These are phyloP conservation scores for Hymenoscyphus fructigenus DNA, from an alignment of 2,329 filamentous ascomycete species.

Conservation along the genomic window DNA sequence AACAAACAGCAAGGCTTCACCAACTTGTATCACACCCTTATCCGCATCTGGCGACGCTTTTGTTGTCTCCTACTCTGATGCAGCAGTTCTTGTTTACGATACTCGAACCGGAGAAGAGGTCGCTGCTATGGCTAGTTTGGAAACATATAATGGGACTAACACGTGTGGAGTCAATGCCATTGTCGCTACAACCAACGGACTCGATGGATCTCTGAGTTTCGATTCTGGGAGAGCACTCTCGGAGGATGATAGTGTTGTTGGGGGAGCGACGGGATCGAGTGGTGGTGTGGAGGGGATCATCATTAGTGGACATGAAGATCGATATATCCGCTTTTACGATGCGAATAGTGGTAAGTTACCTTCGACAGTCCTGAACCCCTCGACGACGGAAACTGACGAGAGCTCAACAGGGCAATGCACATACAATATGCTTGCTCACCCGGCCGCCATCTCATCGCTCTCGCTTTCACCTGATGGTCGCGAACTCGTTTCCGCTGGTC, in stretches of 20 bases:
- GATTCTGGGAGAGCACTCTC: conserved; percentile 63
- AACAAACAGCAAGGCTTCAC: conserved; percentile 66
- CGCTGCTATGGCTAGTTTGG: conserved; percentile 86
- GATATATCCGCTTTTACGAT: conserved; percentile 95
- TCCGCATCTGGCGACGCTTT: conserved; percentile 81
- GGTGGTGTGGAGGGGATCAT: conserved; percentile 89
- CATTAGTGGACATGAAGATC: conserved; percentile 95
- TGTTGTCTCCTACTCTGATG: conserved; percentile 89
- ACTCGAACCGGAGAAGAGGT: conserved; percentile 85
- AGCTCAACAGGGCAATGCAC: conserved; percentile 84
- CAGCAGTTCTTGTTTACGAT: conserved; percentile 87
- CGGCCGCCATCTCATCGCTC: conserved; percentile 86
- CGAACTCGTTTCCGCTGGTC: conserved; percentile 92
- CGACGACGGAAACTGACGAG: not conserved
- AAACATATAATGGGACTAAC: conserved; percentile 87
- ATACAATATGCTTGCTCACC: conserved; percentile 97
- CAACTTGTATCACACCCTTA: conserved; percentile 91
- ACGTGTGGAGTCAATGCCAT: conserved; percentile 87
- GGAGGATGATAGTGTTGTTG: conserved; percentile 73
- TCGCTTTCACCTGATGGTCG: conserved; percentile 90
- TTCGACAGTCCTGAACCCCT: not conserved
- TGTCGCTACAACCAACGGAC: conserved; percentile 78
- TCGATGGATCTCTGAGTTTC: conserved; percentile 62
- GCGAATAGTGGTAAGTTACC: conserved; percentile 86
- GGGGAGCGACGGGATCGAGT: conserved; percentile 75